A percentile compares a stretch with the other conserved stretches of the same genome.
phyloP scores from a whole-genome alignment of 345 rosid genomes.

The Hypericum perforatum region DNA sequence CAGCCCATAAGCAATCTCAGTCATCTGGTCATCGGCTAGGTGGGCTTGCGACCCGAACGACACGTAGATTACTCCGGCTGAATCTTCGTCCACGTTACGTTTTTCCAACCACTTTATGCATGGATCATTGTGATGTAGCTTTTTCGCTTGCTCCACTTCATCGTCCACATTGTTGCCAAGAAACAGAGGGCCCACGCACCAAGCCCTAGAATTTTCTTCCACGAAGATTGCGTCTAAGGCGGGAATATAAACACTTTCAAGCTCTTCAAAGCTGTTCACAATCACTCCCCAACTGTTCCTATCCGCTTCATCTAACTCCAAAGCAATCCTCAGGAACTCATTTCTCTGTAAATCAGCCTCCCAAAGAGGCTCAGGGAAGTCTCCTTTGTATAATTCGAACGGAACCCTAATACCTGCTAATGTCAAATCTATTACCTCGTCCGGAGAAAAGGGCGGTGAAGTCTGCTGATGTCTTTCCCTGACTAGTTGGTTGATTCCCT shows the following conservation, averaged over 20 bases:
- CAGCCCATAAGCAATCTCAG: constrained; percentile 11
- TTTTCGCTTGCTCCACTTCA: background rate
- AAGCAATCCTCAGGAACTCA: background rate
- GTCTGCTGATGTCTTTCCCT: too few species aligned
- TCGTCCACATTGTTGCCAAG: background rate
- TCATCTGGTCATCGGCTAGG: constrained; percentile 1
- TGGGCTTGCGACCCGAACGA: constrained; percentile 11
- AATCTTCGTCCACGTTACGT: background rate
- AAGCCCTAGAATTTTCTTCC: constrained; percentile 1
- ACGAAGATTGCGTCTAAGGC: constrained; percentile 3
- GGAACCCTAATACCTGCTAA: background rate
- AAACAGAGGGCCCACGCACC: constrained; percentile 12
- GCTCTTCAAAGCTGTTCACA: constrained; percentile 22
- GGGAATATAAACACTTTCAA: constrained; percentile 15
- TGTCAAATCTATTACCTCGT: too few species aligned
- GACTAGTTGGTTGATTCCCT: too few species aligned
- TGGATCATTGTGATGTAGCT: background rate
- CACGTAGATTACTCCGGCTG: background rate
- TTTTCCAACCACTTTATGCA: constrained; percentile 8
- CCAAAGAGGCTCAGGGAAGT: constrained; percentile 2
- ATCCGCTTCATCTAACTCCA: constrained; percentile 7
- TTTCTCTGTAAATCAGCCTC: background rate
- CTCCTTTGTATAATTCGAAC: constrained; percentile 10
- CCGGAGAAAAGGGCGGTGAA: too few species aligned
- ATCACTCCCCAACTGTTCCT: constrained; percentile 14